Conservation (phyloP, 1,284 basidiomycete species). For the Earliella scabrosa region DNA sequence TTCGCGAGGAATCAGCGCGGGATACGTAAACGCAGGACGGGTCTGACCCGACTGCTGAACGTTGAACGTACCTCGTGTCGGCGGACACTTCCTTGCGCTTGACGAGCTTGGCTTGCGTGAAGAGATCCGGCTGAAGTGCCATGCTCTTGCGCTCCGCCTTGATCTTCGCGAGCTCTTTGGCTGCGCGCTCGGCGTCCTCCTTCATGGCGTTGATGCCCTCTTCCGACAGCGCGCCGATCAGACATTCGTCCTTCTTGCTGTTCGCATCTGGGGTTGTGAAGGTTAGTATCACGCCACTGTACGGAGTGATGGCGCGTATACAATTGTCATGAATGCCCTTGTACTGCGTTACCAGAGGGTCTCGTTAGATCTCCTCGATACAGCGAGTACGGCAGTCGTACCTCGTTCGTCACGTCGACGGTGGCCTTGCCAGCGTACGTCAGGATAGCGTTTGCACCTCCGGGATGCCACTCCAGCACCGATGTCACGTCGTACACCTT, state of each 20-base stretch:
- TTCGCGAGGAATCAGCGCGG: neutral
- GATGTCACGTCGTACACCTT: slow-evolving; percentile 32
- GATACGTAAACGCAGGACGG: neutral
- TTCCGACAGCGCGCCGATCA: slow-evolving; percentile 25
- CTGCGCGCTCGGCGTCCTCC: slow-evolving; percentile 27
- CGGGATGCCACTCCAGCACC: slow-evolving; percentile 28
- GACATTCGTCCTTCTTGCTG: slow-evolving; percentile 24
- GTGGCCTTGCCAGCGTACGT: slow-evolving; percentile 29
- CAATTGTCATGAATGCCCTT: slow-evolving; percentile 30
- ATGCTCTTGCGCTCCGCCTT: slow-evolving; percentile 24
- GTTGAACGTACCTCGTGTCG: slow-evolving; percentile 21
- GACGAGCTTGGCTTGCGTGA: slow-evolving; percentile 22
- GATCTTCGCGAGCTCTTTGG: slow-evolving; percentile 19
- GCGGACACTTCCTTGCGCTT: slow-evolving; percentile 18
- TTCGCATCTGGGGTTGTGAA: slow-evolving; percentile 20
- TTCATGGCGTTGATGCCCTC: slow-evolving; percentile 27
- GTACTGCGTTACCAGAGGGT: slow-evolving; percentile 11
- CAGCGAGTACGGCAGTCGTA: neutral
- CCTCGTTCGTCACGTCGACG: slow-evolving; percentile 26
- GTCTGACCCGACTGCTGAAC: no score
- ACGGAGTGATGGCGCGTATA: neutral
- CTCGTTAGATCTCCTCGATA: neutral
- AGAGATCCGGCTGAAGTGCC: slow-evolving; percentile 27
- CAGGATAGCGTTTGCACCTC: slow-evolving; percentile 25
- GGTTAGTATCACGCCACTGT: neutral